Conservation (phyloP, 306 rosid species). For the Quercus wislizeni region DNA sequence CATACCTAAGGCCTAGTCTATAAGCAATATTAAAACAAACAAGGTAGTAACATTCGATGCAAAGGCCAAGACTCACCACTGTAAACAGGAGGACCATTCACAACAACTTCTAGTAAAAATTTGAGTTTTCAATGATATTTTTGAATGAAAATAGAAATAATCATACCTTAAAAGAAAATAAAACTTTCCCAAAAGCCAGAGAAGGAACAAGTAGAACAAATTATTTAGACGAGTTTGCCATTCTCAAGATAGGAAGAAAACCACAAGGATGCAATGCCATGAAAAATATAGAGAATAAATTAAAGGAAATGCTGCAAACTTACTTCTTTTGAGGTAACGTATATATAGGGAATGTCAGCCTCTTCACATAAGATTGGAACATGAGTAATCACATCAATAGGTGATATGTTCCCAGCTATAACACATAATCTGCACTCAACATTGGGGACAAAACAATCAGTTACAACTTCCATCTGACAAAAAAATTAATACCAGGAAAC, state of each 20-base stretch:
- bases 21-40: background rate
- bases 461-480: background rate
- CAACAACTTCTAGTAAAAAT: too few relatives aligned
- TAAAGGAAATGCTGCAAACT: slow-evolving; percentile 3
- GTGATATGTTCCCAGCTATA: slow-evolving; percentile 91
- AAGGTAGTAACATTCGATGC: background rate
- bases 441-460: background rate
- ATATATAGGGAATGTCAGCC: slow-evolving; percentile 69
- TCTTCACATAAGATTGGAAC: slow-evolving; percentile 92
- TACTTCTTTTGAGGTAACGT: slow-evolving; percentile 88
- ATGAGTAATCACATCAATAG: slow-evolving; percentile 92
- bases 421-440: slow-evolving; percentile 67
- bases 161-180: background rate
- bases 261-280: background rate
- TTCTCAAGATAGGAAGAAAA: background rate
- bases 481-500: background rate
- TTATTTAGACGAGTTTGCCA: background rate
- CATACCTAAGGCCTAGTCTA: background rate
- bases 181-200: background rate
- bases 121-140: background rate
- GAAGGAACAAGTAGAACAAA: background rate
- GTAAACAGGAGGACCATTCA: background rate
- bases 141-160: background rate
- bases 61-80: background rate
- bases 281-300: background rate